Evolutionary conservation across 495 filamentous ascomycete genomes (phyloP), one percentile per base, ranked within the genome.

Genomic region (Aspergillus taichungensis): DNA sequence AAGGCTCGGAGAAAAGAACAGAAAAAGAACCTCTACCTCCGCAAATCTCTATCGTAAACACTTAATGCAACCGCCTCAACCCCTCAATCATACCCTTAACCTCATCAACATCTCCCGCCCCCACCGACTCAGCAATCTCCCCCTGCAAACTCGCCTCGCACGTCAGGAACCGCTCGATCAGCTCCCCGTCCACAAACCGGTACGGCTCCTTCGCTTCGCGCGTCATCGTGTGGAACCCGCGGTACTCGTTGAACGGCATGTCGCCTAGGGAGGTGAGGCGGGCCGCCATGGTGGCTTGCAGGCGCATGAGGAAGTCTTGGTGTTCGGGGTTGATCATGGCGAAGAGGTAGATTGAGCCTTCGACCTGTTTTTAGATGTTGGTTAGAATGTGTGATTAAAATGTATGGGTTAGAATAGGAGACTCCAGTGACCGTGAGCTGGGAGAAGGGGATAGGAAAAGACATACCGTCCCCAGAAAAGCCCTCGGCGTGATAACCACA

Each of bases 301-400:
- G 79, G 3, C 78, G 75, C 64, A 96, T 86, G 8, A 99, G 76
- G 42, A 94, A 73, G 49, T 94, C 82, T 50, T 85, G 83, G 35
- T 83, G 73, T 0, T 73, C 60, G 0, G 79, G 71, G 8, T 78
- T 69, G 46, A 99, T 88, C 6, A 81, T 64, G 0, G 81, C 87
- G 61, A 92, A 89, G 56, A 97, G 79, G 63, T 94, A 94, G 48
- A 99, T 84, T 8, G 85, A 83, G 31, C 92, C 92, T 58, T 96
- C 92, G 18, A 88, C 81, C 87, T 94, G 45, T 36, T 28, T 30
- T 11, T 38, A 5, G 24, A 29, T 49, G 11, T 5, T 13, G 27
- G 34, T 34, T 42, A 34, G 6, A 24, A 24, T 5, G 38, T 18
- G 18, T 30, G 39, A n/a, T 30, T 5, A 30, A 6, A n/a, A 28